Base-by-base conservation (phyloP, 2,329 filamentous ascomycete genomes). In the Blastomyces parvus region DNA sequence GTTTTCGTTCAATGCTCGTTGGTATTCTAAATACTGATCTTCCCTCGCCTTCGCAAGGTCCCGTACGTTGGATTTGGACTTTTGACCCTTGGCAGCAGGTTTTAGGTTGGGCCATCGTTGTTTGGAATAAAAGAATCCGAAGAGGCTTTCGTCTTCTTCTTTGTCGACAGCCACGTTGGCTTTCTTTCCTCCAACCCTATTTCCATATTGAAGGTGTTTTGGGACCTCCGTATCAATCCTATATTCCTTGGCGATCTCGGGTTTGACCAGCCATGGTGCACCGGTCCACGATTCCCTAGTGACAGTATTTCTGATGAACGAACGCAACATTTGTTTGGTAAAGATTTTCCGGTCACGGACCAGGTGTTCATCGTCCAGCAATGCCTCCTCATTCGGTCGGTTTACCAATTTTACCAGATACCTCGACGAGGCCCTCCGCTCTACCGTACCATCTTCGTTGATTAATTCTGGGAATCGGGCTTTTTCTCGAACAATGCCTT, bases 281-380 rank as follows among this genome's bases (percentile, higher is more conserved):
- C 93, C 93, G 65, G 87, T 93, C 91, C 92, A 97, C 3, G 91
- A 85, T 71, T 97, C 94, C 65, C 93, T 82, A 1, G 87, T 88
- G n/a, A 97, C 88, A 0, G 91, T 94, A 75, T 95, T 92, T 74
- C 96, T 96, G 67, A 99, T 90, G 68, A 97, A 99, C 6, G 91
- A 91, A 42, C 93, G 87, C 50, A 99, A 81, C 74, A 97, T 92
- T 59, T 92, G 87, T 77, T 99, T 97, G 36, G 93, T 97, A 73
- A 97, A 99, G 57, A 90, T 84, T 70, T 93, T 96, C 61, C 91
- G 86, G 72, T 97, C 92, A 66, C 94, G 88, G 66, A 85, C 88
- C 63, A 97, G 87, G 71, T 96, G 88, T 59, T 88, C 81, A 74
- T 91, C 88, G 68, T 92, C 88, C 22, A 94, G 82, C n/a, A 90